Percentiles rank a stretch among this genome's conserved stretches.
Conservation (phyloP, 805 yeast genomes). For the Pichia pseudocactophila region DNA sequence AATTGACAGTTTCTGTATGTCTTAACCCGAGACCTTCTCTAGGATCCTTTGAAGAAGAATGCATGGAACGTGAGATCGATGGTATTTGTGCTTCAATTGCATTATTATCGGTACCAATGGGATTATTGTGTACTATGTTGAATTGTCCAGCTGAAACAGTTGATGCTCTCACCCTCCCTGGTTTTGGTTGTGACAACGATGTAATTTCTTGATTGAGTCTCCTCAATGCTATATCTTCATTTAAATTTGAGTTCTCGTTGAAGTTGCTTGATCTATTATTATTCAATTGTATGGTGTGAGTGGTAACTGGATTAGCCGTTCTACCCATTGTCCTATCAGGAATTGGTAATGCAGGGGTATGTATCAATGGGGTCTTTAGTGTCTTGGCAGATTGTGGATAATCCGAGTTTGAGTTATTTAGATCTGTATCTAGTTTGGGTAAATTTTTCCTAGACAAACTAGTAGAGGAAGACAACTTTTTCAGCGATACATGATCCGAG, state of each 20-base stretch:
- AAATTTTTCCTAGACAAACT: background rate
- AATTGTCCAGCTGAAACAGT: constrained; percentile 7
- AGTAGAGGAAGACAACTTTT: constrained; percentile 3
- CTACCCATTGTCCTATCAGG: constrained; percentile 13
- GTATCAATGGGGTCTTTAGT: background rate
- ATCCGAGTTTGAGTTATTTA: background rate
- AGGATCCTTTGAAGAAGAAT: constrained; percentile 3
- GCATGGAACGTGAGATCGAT: background rate
- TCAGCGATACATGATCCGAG: background rate
- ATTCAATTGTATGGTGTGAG: background rate
- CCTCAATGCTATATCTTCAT: constrained; percentile 1
- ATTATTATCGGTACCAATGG: background rate
- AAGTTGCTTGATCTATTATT: background rate
- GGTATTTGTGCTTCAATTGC: background rate
- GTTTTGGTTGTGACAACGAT: background rate
- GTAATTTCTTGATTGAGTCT: background rate
- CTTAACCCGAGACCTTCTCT: constrained; percentile 11
- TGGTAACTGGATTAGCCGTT: background rate
- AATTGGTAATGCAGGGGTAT: constrained; percentile 10
- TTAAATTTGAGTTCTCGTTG: background rate
- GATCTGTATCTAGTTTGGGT: background rate
- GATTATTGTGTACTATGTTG: background rate
- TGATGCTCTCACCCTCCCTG: constrained; percentile 9
- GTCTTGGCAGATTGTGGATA: background rate
- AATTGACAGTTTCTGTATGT: constrained; percentile 22